Conservation (phyloP, 371 early-diverging fungal species). For the Mucor circinelloides region DNA sequence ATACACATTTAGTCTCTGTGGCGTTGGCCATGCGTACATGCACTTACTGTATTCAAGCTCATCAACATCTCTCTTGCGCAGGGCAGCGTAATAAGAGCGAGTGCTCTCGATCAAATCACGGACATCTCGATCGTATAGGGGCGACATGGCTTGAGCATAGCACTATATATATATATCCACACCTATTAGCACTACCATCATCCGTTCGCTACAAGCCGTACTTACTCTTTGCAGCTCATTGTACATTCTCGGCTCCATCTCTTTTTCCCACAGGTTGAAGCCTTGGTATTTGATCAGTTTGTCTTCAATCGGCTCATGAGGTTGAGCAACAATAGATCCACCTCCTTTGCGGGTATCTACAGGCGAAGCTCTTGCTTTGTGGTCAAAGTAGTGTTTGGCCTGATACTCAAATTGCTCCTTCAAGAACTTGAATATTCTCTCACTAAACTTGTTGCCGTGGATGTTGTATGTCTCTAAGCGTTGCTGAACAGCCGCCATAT, state of each 20-base stretch:
- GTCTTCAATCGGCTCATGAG: slow-evolving; percentile 77
- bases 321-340: slow-evolving; percentile 47
- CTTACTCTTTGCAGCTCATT: slow-evolving; percentile 82
- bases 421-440: slow-evolving; percentile 76
- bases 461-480: slow-evolving; percentile 75
- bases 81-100: slow-evolving; percentile 34
- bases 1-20: not conserved
- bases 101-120: slow-evolving; percentile 46
- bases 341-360: slow-evolving; percentile 35
- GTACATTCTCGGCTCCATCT: slow-evolving; percentile 86
- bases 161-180: slow-evolving; percentile 23
- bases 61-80: slow-evolving; percentile 47
- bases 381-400: slow-evolving; percentile 58
- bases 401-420: slow-evolving; percentile 68
- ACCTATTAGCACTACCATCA: no score
- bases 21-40: not conserved
- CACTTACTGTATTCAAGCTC: slow-evolving; percentile 52
- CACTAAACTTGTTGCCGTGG: slow-evolving; percentile 80
- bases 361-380: slow-evolving; percentile 50
- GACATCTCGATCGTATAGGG: slow-evolving; percentile 52
- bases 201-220: not conserved
- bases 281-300: slow-evolving; percentile 82
- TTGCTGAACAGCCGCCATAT: slow-evolving; percentile 81
- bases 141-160: slow-evolving; percentile 51
- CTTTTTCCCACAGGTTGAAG: slow-evolving; percentile 88